Conservation (phyloP, 176 grass and related monocot species). For the Eragrostis curvula region DNA sequence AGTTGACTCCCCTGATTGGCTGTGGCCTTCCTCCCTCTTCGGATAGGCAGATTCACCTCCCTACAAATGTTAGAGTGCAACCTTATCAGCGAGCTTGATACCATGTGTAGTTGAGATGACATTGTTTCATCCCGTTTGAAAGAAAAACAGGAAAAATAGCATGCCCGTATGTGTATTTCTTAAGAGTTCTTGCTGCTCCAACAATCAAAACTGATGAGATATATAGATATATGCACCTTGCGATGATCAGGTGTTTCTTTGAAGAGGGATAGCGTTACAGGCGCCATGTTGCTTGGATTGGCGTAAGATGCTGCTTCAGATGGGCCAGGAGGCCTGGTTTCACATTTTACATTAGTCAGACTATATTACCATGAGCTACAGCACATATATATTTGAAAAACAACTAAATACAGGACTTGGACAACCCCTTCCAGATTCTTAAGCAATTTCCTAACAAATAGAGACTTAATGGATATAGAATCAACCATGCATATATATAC, state of each 20-base stretch:
- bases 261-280: background rate
- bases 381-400: no score
- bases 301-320: background rate
- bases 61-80: background rate
- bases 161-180: background rate
- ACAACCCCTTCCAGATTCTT: no score
- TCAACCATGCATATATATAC: no score
- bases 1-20: background rate
- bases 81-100: background rate
- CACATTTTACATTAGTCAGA: background rate
- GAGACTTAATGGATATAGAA: no score
- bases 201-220: background rate
- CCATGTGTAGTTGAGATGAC: background rate
- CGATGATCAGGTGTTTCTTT: background rate
- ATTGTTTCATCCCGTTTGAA: background rate
- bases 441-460: no score
- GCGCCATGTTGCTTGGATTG: background rate
- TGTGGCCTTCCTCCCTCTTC: background rate
- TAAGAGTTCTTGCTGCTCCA: background rate
- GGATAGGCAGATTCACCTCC: background rate
- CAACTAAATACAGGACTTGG: no score
- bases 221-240: background rate
- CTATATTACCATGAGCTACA: background rate
- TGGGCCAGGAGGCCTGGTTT: background rate
- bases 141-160: background rate